phyloP scores from a whole-genome alignment of 371 early-diverging fungal genomes.

The Syncephalastrum racemosum region DNA sequence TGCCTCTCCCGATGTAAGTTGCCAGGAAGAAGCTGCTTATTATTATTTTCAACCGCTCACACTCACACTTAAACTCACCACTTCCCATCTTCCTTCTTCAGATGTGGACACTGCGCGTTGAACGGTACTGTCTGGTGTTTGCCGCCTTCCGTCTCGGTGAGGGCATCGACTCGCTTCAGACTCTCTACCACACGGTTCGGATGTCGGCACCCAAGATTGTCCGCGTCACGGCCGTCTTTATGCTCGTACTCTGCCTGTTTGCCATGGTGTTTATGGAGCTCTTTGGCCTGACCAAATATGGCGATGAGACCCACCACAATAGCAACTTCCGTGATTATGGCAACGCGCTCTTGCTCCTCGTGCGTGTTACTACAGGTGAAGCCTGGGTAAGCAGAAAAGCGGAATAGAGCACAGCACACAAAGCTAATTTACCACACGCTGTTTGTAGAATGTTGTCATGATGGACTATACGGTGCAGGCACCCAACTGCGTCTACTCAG shows the following conservation, averaged over 20 bases:
- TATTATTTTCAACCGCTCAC: background rate
- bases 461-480: slow-evolving; percentile 52
- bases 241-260: slow-evolving; percentile 56
- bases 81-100: background rate
- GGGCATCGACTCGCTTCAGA: slow-evolving; percentile 55
- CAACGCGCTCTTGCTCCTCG: slow-evolving; percentile 53
- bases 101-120: slow-evolving; percentile 49
- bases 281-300: slow-evolving; percentile 60
- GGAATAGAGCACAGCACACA: background rate
- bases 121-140: slow-evolving; percentile 53
- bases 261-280: slow-evolving; percentile 63
- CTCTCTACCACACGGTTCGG: slow-evolving; percentile 52
- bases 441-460: slow-evolving; percentile 47
- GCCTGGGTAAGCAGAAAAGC: slow-evolving; percentile 43
- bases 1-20: slow-evolving; percentile 42
- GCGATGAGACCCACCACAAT: slow-evolving; percentile 39
- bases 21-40: background rate
- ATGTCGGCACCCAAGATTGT: slow-evolving; percentile 54
- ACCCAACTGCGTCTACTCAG: slow-evolving; percentile 47
- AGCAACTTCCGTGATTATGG: slow-evolving; percentile 58
- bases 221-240: slow-evolving; percentile 59
- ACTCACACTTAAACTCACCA: slow-evolving; percentile 3
- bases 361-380: slow-evolving; percentile 60
- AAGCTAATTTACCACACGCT: background rate
- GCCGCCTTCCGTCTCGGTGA: slow-evolving; percentile 61